Percentiles rank a stretch among this genome's conserved stretches.
Conservation (phyloP, 768 basidiomycete species). For the Podaxis rugospora region DNA sequence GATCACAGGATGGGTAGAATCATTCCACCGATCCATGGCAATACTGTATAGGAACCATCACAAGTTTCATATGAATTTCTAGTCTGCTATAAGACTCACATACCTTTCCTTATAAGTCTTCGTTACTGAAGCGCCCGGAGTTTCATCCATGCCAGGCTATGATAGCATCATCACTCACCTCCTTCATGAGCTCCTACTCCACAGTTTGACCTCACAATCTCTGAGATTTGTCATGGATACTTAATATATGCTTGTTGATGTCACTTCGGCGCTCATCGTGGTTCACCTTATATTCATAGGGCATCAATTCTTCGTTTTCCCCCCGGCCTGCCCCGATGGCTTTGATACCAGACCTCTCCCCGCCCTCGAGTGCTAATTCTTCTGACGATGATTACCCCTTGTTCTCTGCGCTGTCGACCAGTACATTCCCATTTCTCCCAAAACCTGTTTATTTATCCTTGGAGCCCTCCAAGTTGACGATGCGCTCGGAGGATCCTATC, state of each 20-base stretch:
- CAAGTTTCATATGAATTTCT: background rate
- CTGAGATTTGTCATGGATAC: background rate
- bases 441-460: background rate
- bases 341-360: background rate
- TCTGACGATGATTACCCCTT: background rate
- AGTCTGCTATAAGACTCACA: no score
- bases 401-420: background rate
- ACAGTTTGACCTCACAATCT: background rate
- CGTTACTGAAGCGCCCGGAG: background rate
- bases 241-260: conserved; percentile 2
- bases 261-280: background rate
- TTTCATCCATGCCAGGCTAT: background rate
- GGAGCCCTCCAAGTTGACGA: background rate
- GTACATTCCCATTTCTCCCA: background rate
- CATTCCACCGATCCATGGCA: background rate
- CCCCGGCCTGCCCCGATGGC: background rate
- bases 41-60: background rate
- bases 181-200: background rate
- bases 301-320: background rate
- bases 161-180: background rate
- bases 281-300: background rate
- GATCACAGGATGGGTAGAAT: background rate
- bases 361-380: background rate
- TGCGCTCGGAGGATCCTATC: background rate
- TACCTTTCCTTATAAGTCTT: no score